Percentiles rank a stretch among this genome's conserved stretches.
phyloP scores from a whole-genome alignment of 2,329 filamentous ascomycete genomes.

The Sporothrix variecibatus region DNA sequence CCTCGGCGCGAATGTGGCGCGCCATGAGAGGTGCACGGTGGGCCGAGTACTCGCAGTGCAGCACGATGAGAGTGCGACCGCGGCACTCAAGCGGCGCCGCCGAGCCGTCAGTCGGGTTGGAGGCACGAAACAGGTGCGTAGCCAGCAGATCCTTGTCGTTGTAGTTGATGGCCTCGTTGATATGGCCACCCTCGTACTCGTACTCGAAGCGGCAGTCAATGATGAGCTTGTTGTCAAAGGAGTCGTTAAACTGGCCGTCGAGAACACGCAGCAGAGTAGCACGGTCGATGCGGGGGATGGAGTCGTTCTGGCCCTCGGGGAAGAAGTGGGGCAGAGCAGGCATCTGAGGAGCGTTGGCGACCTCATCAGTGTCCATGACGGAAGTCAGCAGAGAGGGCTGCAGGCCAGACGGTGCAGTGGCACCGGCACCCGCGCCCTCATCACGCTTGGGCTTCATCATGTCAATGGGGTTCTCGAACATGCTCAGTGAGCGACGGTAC shows the following conservation, averaged over 20 bases:
- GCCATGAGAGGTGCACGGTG: slow-evolving; percentile 97
- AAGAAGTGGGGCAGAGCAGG: slow-evolving; percentile 82
- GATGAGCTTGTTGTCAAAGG: slow-evolving; percentile 80
- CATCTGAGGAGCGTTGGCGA: slow-evolving; percentile 53
- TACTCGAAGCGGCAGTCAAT: slow-evolving; percentile 99
- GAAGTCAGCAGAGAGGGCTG: slow-evolving; percentile 64
- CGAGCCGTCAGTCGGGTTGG: slow-evolving; percentile 28
- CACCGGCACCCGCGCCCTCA: slow-evolving; percentile 52
- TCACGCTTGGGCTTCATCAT: slow-evolving; percentile 78
- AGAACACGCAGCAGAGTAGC: slow-evolving; percentile 83
- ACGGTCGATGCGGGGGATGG: slow-evolving; percentile 82
- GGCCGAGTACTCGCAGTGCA: slow-evolving; percentile 98
- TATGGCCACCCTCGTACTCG: slow-evolving; percentile 95
- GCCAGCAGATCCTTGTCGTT: slow-evolving; percentile 92
- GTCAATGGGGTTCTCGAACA: slow-evolving; percentile 93
- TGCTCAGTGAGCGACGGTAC: slow-evolving; percentile 89
- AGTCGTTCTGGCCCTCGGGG: slow-evolving; percentile 77
- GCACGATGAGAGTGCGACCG: slow-evolving; percentile 77
- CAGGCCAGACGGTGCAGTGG: slow-evolving; percentile 33
- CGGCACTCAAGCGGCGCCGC: slow-evolving; percentile 48
- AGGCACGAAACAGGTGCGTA: slow-evolving; percentile 69
- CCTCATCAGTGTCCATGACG: slow-evolving; percentile 80
- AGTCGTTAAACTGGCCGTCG: slow-evolving; percentile 75
- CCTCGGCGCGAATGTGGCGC: slow-evolving; percentile 84
- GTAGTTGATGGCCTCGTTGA: slow-evolving; percentile 90